Base-by-base conservation (phyloP, 140 eudicot species). In the Bidens hawaiensis region DNA sequence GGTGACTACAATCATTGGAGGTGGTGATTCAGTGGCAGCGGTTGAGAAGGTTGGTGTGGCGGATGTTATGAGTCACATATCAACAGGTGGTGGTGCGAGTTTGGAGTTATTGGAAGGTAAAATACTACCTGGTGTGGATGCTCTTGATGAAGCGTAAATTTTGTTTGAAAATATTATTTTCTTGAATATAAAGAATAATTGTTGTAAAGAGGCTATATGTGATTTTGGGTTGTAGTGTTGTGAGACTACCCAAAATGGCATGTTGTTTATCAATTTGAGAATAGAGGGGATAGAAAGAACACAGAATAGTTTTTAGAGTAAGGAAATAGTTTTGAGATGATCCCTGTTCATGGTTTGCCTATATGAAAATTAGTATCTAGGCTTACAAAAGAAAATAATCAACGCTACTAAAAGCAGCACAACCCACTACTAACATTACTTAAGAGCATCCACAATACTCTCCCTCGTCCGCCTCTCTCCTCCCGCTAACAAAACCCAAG, bases 21-120 rank as follows among this genome's bases (percentile, higher is more conserved):
- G 93, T 34, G 91, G 93, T 23, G 93, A 84, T 67, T 84, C 93
- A 0, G 93, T 84, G 50, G 93, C 93, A 17, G 87, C 87, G 4
- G 87, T 84, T 17, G 93, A 84, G 82, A 84, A 84, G 66, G 93
- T 84, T 25, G 93, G 93, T 38, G 85, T 84, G 24, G 93, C 93
- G 6, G 87, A 84, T 0, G 59, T 67, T 65, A 81, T 84, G 91
- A 84, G 91, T 63, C 91, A 84, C 73, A 84, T 84, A 34, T 83
- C 91, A 55, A 84, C 91, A 3, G 91, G 91, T 38, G 91, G 91
- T 30, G 91, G 91, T 71, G 93, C 93, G 42, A 84, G 87, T 75
- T 75, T 80, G 85, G 85, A 81, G 55, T 76, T 78, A 64, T 69
- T 84, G 81, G 90, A 83, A 74, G 91, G 91, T 59, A 80, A 84